Percentiles rank a stretch among this genome's conserved stretches.
Evolutionary conservation across 2,329 filamentous ascomycete species (phyloP).

Genomic region (Gyromitra esculenta): DNA sequence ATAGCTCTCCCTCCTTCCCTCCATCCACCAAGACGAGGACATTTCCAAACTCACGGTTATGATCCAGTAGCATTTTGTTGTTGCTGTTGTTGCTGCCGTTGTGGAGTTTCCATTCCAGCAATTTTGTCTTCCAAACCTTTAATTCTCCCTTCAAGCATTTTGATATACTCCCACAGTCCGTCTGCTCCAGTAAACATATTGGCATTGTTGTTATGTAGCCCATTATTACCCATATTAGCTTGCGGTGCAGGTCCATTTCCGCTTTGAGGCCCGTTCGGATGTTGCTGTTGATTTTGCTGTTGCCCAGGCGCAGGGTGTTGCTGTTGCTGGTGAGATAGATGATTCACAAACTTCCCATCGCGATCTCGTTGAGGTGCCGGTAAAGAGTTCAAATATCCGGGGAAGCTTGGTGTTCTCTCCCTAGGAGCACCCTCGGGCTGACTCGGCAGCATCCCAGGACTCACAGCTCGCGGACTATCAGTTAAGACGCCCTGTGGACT

Average conservation of each 20-base stretch:
- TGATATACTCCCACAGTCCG: slow-evolving; percentile 77
- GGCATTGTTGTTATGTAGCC: slow-evolving; percentile 70
- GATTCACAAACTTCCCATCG: slow-evolving; percentile 32
- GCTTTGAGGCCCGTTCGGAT: slow-evolving; percentile 58
- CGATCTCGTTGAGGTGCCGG: slow-evolving; percentile 37
- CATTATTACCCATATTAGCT: slow-evolving; percentile 67
- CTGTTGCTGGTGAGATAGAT: slow-evolving; percentile 43
- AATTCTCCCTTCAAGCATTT: slow-evolving; percentile 72
- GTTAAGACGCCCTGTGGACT: slow-evolving; percentile 55
- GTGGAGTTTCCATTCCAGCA: slow-evolving; percentile 61
- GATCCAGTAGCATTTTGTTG: slow-evolving; percentile 33
- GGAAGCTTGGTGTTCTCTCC: slow-evolving; percentile 48
- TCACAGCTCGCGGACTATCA: slow-evolving; percentile 55
- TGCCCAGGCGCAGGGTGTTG: slow-evolving; percentile 44
- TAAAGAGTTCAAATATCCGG: slow-evolving; percentile 47
- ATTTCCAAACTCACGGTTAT: neutral
- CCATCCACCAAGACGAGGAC: neutral
- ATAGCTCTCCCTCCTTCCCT: neutral
- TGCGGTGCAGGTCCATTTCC: slow-evolving; percentile 60
- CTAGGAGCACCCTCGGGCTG: slow-evolving; percentile 34
- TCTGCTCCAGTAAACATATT: slow-evolving; percentile 74
- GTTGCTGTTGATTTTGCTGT: slow-evolving; percentile 42
- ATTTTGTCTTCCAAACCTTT: slow-evolving; percentile 64
- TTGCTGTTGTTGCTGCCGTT: slow-evolving; percentile 30
- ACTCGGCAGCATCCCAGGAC: slow-evolving; percentile 49